Evolutionary conservation across 345 rosid genomes (phyloP).

Genomic region (Toxicodendron radicans): DNA sequence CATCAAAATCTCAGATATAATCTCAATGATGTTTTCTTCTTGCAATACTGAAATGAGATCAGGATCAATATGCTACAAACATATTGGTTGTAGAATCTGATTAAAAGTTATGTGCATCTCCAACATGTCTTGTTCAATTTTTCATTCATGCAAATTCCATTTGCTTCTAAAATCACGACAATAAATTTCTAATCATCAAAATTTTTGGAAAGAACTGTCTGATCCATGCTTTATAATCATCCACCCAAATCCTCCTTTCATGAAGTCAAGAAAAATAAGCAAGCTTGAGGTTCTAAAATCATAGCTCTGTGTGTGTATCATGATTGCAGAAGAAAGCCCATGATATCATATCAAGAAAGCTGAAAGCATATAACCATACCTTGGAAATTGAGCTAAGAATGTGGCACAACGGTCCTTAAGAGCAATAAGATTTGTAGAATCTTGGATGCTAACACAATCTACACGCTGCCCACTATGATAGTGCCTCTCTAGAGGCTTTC

Average conservation of each 20-base stretch:
- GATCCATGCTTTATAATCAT: neutral
- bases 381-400: constrained; percentile 63
- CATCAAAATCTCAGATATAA: neutral
- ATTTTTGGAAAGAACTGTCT: neutral
- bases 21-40: neutral
- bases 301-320: neutral
- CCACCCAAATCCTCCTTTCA: neutral
- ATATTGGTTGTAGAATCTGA: neutral
- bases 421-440: constrained; percentile 50
- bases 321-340: neutral
- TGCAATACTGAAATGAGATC: neutral
- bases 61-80: neutral
- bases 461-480: constrained; percentile 48
- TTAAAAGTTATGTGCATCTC: neutral
- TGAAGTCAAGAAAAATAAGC: neutral
- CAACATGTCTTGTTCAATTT: neutral
- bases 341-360: constrained; percentile 10
- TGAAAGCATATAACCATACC: constrained; percentile 39
- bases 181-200: neutral
- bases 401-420: constrained; percentile 54
- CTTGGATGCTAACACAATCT: constrained; percentile 73
- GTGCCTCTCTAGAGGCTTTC: constrained; percentile 92
- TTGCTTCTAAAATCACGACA: neutral
- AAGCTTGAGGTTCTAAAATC: neutral
- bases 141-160: constrained; percentile 3